Evolutionary conservation across 306 rosid genomes (phyloP).

Genomic region (Inga laurina): DNA sequence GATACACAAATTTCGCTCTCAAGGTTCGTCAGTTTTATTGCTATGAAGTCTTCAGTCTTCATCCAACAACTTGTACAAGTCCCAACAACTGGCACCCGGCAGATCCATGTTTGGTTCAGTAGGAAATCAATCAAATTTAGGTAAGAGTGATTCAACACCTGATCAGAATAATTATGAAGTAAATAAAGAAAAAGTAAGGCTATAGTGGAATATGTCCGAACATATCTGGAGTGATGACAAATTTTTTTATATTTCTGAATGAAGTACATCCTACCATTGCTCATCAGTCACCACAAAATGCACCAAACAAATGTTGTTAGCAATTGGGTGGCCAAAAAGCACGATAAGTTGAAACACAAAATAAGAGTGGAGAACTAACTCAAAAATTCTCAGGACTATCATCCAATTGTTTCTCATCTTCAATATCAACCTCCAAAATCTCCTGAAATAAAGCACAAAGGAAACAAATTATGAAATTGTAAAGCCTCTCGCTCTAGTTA

Average conservation of each 20-base stretch:
- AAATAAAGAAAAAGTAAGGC: not conserved
- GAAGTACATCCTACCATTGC: not conserved
- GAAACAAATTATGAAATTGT: not conserved
- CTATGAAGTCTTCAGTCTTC: slow-evolving; percentile 23
- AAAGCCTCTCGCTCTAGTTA: not conserved
- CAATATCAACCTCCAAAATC: slow-evolving; percentile 90
- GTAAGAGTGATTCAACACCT: not conserved
- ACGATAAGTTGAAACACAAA: not conserved
- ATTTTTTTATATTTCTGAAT: not conserved
- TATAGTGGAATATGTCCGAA: not conserved
- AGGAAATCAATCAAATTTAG: not conserved
- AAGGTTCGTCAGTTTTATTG: slow-evolving; percentile 10
- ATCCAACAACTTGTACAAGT: not conserved
- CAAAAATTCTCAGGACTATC: slow-evolving; percentile 87
- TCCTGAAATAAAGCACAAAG: slow-evolving; percentile 54
- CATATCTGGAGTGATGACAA: slow-evolving; percentile 3
- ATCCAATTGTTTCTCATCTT: slow-evolving; percentile 93
- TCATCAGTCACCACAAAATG: not conserved
- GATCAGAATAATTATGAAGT: not conserved
- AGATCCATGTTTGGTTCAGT: not conserved
- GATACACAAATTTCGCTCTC: not conserved
- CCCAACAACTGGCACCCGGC: not conserved
- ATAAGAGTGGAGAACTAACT: slow-evolving; percentile 17
- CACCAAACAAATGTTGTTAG: not conserved
- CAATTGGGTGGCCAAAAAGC: slow-evolving; percentile 2